Evolutionary conservation across 1,139 yeast genomes (phyloP).

Genomic region (Hyphopichia pseudoburtonii): DNA sequence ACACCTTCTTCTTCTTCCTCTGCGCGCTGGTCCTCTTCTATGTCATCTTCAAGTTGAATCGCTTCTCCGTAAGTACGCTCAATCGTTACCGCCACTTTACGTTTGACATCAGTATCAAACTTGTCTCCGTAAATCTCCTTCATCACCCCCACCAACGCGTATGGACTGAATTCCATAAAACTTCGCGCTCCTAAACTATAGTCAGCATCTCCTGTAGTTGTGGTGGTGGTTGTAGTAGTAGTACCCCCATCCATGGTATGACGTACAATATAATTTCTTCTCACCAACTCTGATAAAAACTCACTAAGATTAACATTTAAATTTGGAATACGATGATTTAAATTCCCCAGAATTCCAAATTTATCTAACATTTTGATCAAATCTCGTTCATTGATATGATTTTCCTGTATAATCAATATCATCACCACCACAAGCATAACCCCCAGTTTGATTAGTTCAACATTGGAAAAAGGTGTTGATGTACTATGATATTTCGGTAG

Average conservation of each 20-base stretch:
- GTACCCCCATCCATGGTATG: constrained; percentile 11
- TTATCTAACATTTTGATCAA: constrained; percentile 20
- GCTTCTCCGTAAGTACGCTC: constrained; percentile 24
- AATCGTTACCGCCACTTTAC: constrained; percentile 26
- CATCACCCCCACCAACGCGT: constrained; percentile 26
- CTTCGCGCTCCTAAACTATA: constrained; percentile 37
- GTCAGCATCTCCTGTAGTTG: constrained; percentile 11
- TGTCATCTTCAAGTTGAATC: not conserved
- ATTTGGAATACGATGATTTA: constrained; percentile 22
- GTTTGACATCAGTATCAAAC: constrained; percentile 21
- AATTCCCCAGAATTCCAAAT: constrained; percentile 31
- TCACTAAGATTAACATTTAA: constrained; percentile 23
- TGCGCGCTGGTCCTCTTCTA: not conserved
- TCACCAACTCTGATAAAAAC: constrained; percentile 30
- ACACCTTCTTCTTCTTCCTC: not conserved
- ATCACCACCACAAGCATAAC: constrained; percentile 25
- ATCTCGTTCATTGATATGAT: constrained; percentile 30
- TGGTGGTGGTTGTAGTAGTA: constrained; percentile 14
- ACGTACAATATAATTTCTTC: constrained; percentile 28
- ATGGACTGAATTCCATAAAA: constrained; percentile 34
- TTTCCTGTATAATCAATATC: constrained; percentile 33
- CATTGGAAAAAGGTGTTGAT: constrained; percentile 18
- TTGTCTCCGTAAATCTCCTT: constrained; percentile 26
- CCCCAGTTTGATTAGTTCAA: constrained; percentile 32
- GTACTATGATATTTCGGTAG: constrained; percentile 16